Conservation (phyloP, 495 filamentous ascomycete genomes). For the Aspergillus asperescens region DNA sequence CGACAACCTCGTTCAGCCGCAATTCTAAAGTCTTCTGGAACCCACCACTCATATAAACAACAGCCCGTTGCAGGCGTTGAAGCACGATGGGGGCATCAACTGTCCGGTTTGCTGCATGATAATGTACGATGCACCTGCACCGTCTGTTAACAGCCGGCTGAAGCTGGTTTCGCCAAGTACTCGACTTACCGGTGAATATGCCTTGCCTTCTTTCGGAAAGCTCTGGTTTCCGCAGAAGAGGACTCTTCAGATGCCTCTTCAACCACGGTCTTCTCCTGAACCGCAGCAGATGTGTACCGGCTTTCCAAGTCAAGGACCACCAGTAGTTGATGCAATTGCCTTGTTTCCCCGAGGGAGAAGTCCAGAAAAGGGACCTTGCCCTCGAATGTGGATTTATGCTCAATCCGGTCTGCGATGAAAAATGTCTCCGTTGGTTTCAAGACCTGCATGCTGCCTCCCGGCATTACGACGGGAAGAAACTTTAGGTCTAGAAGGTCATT, state of each 20-base stretch:
- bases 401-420: conserved; percentile 2
- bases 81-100: too few species aligned
- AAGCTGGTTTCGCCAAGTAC: too few species aligned
- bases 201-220: too few species aligned
- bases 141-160: too few species aligned
- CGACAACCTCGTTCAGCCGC: neutral
- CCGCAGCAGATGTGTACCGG: too few species aligned
- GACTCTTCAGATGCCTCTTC: too few species aligned
- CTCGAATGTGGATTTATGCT: neutral
- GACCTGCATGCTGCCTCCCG: neutral
- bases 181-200: too few species aligned
- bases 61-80: neutral
- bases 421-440: neutral
- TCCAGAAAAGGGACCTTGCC: neutral
- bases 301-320: too few species aligned
- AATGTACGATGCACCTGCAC: too few species aligned
- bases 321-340: neutral
- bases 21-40: neutral
- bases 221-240: too few species aligned
- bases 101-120: neutral
- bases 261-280: too few species aligned
- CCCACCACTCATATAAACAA: neutral
- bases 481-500: neutral
- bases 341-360: neutral
- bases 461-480: conserved; percentile 1